Evolutionary conservation across 352 stramenopile genomes (phyloP).

Genomic region (Globisporangium spinosum): DNA sequence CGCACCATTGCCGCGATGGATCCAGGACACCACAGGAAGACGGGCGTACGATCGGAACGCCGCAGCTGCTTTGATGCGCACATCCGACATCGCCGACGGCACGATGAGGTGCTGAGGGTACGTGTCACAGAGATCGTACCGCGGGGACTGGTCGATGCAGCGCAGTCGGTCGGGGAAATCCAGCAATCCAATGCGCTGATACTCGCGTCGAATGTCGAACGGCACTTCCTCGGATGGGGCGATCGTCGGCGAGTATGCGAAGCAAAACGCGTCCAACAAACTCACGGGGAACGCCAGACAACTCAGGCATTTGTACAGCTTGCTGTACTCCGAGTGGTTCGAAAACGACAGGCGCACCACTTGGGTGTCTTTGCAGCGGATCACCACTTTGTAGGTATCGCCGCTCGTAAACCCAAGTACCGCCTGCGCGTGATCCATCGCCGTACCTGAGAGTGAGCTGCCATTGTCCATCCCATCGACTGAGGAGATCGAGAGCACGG

Average conservation of each 20-base stretch:
- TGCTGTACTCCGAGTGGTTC: constrained; percentile 71
- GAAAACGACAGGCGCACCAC: constrained; percentile 60
- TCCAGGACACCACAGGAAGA: constrained; percentile 73
- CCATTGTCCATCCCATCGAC: constrained; percentile 54
- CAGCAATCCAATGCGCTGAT: constrained; percentile 73
- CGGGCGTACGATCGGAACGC: constrained; percentile 69
- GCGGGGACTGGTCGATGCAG: constrained; percentile 71
- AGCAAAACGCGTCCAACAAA: constrained; percentile 81
- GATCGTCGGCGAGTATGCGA: constrained; percentile 64
- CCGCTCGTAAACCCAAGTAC: constrained; percentile 52
- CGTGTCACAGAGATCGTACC: constrained; percentile 90
- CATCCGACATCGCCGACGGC: constrained; percentile 88
- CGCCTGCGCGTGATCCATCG: constrained; percentile 58
- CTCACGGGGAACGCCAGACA: constrained; percentile 69
- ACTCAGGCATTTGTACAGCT: constrained; percentile 73
- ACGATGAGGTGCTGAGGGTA: constrained; percentile 94
- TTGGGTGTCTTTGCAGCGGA: constrained; percentile 81
- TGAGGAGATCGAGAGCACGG: constrained; percentile 68
- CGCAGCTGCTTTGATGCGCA: constrained; percentile 71
- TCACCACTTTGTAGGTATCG: constrained; percentile 60
- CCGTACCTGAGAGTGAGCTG: constrained; percentile 19
- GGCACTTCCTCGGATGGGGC: constrained; percentile 70
- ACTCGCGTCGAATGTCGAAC: constrained; percentile 80
- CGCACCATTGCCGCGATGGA: constrained; percentile 65
- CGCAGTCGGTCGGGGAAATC: constrained; percentile 55